Conservation (phyloP, 768 basidiomycete species). For the Filobasidium wieringae region DNA sequence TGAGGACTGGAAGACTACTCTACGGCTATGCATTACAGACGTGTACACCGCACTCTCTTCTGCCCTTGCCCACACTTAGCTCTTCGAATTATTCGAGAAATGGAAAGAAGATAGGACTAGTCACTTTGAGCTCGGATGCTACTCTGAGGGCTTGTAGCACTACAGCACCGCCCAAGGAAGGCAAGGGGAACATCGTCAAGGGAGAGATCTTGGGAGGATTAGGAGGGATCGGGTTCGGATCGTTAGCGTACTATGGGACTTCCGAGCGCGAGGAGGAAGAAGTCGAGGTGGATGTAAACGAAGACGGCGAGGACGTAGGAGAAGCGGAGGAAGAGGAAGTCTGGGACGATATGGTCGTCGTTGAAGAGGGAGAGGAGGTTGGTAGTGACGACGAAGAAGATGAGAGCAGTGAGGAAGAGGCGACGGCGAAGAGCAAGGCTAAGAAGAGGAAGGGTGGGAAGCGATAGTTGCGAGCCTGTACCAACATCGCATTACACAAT, state of each 20-base stretch:
- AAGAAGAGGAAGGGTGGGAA: background rate
- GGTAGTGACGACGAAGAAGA: background rate
- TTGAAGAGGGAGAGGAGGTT: conserved; percentile 1
- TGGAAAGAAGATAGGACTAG: conserved; percentile 4
- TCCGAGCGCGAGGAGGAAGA: background rate
- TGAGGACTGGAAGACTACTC: conserved; percentile 31
- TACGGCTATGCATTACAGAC: conserved; percentile 28
- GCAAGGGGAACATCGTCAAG: conserved; percentile 7
- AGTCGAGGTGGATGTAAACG: background rate
- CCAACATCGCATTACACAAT: background rate
- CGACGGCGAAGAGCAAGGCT: background rate
- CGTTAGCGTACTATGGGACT: background rate
- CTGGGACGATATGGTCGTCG: background rate
- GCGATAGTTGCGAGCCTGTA: background rate
- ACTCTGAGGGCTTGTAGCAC: conserved; percentile 4
- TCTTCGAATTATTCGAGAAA: background rate
- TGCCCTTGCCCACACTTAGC: conserved; percentile 16
- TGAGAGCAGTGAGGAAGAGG: background rate
- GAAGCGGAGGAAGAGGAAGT: background rate
- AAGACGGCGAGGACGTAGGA: background rate
- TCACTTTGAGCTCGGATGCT: conserved; percentile 12
- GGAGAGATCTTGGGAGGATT: conserved; percentile 9
- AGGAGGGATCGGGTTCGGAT: conserved; percentile 10
- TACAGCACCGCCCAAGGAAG: conserved; percentile 6
- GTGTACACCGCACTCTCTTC: conserved; percentile 25